Evolutionary conservation across 176 grass and related monocot genomes (phyloP), one percentile per base, ranked within the genome.

Genomic region (Bonia amplexicaulis): DNA sequence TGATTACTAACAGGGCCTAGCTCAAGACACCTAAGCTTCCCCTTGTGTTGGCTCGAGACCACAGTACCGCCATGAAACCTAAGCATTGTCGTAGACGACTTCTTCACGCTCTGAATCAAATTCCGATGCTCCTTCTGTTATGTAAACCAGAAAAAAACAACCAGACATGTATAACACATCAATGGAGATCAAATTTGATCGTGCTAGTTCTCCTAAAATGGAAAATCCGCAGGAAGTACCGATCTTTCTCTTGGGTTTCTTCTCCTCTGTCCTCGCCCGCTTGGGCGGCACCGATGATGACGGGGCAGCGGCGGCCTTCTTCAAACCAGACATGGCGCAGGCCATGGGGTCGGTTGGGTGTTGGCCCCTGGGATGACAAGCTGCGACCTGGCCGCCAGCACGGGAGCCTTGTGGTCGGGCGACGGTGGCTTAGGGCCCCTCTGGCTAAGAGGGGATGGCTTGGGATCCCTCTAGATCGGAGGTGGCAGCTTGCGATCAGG

Each of bases 1-100:
- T 91, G 88, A 79, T 99, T 91, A 86, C 96, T 96, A 49, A 59
- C 83, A 45, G 90, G 96, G 62, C 96, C 92, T 12, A 99, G 84
- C 84, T 94, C 91, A 66, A 99, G 96, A 82, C 96, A 92, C 76
- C 96, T 89, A 74, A 96, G 61, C 66, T 99, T 99, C 81, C 96
- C 88, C 80, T 91, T 99, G 49, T 99, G 93, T 57, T 96, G 86
- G 86, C 93, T 99, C 0, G 90, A 76, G 39, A 94, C 81, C 19
- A 94, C 19, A 16, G 37, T 91, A 22, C 85, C 85, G 17, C 71
- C 78, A 20, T 88, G 79, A 72, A 99, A 99, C 76, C 71, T 90
- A 67, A 96, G 92, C 66, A 82, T 7, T 0, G 63, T 88, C 4
- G 95, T 79, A 12, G 93, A 89, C 22, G 81, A 94, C 61, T 85